Percentiles rank a stretch among this genome's conserved stretches.
Conservation (phyloP, 768 basidiomycete species). For the Ramaria sp. region DNA sequence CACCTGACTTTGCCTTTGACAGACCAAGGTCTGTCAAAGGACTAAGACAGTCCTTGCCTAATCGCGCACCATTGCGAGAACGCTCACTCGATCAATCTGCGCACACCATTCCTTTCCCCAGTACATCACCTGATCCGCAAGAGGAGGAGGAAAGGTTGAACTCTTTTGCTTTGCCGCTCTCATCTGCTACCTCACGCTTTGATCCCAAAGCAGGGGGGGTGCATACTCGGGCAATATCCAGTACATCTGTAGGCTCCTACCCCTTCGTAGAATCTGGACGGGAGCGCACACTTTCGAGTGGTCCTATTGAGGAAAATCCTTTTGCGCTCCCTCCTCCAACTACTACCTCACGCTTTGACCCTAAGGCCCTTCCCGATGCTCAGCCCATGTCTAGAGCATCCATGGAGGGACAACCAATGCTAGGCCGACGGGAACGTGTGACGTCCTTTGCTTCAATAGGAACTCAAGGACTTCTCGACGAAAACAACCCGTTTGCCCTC, state of each 20-base stretch:
- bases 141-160: slow-evolving; percentile 16
- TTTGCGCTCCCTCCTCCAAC: slow-evolving; percentile 27
- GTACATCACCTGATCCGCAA: slow-evolving; percentile 32
- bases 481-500: slow-evolving; percentile 64
- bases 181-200: slow-evolving; percentile 19
- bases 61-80: slow-evolving; percentile 23
- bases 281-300: background rate
- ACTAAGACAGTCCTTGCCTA: slow-evolving; percentile 13
- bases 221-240: slow-evolving; percentile 40
- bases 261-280: background rate
- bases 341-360: slow-evolving; percentile 32
- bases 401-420: background rate
- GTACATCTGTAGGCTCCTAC: slow-evolving; percentile 15
- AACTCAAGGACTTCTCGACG: slow-evolving; percentile 28
- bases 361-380: slow-evolving; percentile 19
- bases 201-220: slow-evolving; percentile 12
- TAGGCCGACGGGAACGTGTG: slow-evolving; percentile 23
- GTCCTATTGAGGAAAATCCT: slow-evolving; percentile 19
- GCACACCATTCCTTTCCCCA: slow-evolving; percentile 55
- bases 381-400: slow-evolving; percentile 7
- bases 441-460: slow-evolving; percentile 38
- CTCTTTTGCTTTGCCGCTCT: slow-evolving; percentile 24
- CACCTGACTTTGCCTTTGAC: slow-evolving; percentile 33
- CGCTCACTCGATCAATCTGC: slow-evolving; percentile 22
- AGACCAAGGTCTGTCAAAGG: slow-evolving; percentile 23